A percentile compares a stretch with the other conserved stretches of the same genome.
phyloP scores from a whole-genome alignment of 2,329 filamentous ascomycete genomes.

The Alternaria sp. region DNA sequence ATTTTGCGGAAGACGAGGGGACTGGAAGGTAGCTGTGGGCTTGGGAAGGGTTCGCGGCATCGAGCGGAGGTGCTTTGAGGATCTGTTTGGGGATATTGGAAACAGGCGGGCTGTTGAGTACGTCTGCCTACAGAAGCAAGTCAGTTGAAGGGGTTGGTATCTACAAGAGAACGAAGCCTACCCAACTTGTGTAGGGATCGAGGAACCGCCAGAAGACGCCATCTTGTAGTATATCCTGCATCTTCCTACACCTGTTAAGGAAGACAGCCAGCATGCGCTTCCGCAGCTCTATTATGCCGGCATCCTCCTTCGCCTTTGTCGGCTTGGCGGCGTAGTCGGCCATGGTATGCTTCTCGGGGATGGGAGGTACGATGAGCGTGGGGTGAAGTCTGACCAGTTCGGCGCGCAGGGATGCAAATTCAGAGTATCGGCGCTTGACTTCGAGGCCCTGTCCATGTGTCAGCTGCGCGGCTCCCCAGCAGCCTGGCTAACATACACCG shows the following conservation, averaged over 20 bases:
- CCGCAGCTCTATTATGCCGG: constrained; percentile 92
- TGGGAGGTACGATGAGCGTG: constrained; percentile 93
- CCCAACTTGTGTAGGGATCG: constrained; percentile 98
- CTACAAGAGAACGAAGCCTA: constrained; percentile 52
- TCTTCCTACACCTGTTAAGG: constrained; percentile 87
- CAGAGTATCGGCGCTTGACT: constrained; percentile 92
- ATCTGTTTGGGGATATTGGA: constrained; percentile 92
- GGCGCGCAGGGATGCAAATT: constrained; percentile 89
- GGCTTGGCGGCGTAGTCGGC: constrained; percentile 98
- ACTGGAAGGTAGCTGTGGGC: constrained; percentile 89
- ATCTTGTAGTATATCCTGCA: constrained; percentile 90
- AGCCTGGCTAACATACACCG: constrained; percentile 66
- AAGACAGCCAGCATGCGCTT: constrained; percentile 98
- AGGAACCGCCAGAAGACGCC: constrained; percentile 98
- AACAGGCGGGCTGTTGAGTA: constrained; percentile 90
- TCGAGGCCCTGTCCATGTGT: constrained; percentile 76
- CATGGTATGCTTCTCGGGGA: constrained; percentile 98
- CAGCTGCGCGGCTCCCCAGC: constrained; percentile 8
- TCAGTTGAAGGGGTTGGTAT: constrained; percentile 1
- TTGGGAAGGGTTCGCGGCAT: constrained; percentile 88
- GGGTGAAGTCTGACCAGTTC: constrained; percentile 91
- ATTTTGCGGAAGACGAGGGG: constrained; percentile 82
- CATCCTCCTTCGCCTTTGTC: constrained; percentile 96
- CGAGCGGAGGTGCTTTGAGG: constrained; percentile 91
- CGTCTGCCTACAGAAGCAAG: constrained; percentile 74